Evolutionary conservation across 1,284 basidiomycete species (phyloP), one percentile per base, ranked within the genome.

Genomic region (Taiwanofungus camphoratus): DNA sequence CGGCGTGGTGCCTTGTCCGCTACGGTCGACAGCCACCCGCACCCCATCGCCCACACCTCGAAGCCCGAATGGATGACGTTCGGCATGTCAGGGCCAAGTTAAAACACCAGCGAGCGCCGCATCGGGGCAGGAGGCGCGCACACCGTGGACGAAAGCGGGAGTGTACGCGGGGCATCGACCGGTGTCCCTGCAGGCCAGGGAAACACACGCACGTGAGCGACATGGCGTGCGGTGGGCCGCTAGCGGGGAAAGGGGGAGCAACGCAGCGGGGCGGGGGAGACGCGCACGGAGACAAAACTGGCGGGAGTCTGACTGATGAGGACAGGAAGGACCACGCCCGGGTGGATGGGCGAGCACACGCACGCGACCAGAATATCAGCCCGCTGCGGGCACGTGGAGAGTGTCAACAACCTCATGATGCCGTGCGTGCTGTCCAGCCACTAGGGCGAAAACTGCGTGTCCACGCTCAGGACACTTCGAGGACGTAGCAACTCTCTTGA

Each of bases 151-250:
- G n/a, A n/a, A n/a, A n/a, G n/a, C n/a, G n/a, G n/a, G n/a, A n/a
- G n/a, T n/a, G n/a, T n/a, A n/a, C n/a, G n/a, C n/a, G n/a, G n/a
- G 64, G 53, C 85, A 87, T 51, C 67, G 74, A 5, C 85, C 85
- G 0, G 84, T 86, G n/a, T n/a, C n/a, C n/a, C n/a, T n/a, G n/a
- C n/a, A n/a, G n/a, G 26, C 26, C 8, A 29, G 26, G 26, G n/a
- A n/a, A n/a, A n/a, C n/a, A 29, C 26, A 29, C 8, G n/a, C 9
- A n/a, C 26, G n/a, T 9, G 9, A 29, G 9, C 26, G n/a, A 9
- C 26, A 29, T 29, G 9, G 8, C n/a, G 9, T 9, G 26, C 26
- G n/a, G 9, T 29, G 26, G 9, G 26, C 26, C n/a, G n/a, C n/a
- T n/a, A 29, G 26, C 26, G n/a, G n/a, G 26, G 8, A 8, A 8